Evolutionary conservation across 805 yeast genomes (phyloP), one percentile per base, ranked within the genome.

Genomic region (Metschnikowia aberdeeniae): DNA sequence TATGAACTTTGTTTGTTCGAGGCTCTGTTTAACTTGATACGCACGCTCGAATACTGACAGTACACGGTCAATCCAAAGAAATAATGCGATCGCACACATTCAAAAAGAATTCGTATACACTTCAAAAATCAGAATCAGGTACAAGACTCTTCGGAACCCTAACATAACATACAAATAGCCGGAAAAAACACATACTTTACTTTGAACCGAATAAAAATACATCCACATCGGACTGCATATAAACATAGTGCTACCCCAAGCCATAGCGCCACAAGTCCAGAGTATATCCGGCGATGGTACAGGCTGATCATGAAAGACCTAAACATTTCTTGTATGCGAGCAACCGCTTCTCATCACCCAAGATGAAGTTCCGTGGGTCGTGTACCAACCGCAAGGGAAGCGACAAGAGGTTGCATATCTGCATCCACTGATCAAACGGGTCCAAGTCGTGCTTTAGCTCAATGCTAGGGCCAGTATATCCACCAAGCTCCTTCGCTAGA

Each of bases 281-380:
- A 22, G 6, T 4, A 19, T 35, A 27, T 10, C 28, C n/a, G 37
- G 17, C 13, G 17, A 35, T n/a, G 9, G 6, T 19, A 13, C 9
- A 8, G 9, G 31, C 7, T 29, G n/a, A 20, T 34, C 13, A 34
- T 8, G n/a, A 12, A 20, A 12, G 4, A 6, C 6, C 43, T 40
- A 48, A 35, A 12, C 42, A 39, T 4, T 42, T 42, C 31, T 41
- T 39, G 47, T 68, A 69, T 39, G 60, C 52, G 29, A 55, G 58
- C 10, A 63, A 50, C 30, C 76, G 52, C 49, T 71, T 71, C 19
- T 64, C 68, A 43, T 69, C 73, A 4, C 75, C 76, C 8, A 71
- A 62, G 8, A 71, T 52, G 49, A 67, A 71, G 44, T 71, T 71
- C 19, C 56, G 53, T 17, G 60, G 56, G 39, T 61, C 53, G 30